phyloP scores from a whole-genome alignment of 2,329 filamentous ascomycete species.

The Ophiocordyceps unilateralis region DNA sequence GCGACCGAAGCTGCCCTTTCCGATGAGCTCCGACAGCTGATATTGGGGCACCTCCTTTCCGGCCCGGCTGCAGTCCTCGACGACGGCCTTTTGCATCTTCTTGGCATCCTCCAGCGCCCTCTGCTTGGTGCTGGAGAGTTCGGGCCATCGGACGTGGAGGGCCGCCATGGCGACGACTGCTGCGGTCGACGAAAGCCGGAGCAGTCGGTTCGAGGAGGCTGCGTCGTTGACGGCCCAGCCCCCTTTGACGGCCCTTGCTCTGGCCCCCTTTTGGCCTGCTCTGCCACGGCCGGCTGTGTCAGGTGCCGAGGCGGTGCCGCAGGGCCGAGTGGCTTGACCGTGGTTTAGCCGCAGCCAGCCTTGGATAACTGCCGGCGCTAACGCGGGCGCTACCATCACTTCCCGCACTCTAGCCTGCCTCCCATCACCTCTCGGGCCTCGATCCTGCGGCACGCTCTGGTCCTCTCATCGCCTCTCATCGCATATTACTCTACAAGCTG shows the following conservation, averaged over 20 bases:
- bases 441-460: no score
- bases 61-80: constrained; percentile 41
- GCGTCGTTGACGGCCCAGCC: no score
- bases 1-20: constrained; percentile 57
- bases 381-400: background rate
- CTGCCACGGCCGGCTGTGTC: background rate
- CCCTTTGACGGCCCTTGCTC: no score
- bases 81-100: constrained; percentile 48
- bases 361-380: background rate
- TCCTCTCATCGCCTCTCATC: no score
- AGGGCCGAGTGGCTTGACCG: background rate
- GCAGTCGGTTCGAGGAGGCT: no score
- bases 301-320: background rate
- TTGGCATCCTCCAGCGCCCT: constrained; percentile 52
- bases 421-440: no score
- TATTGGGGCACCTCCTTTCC: constrained; percentile 48
- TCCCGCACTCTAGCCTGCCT: no score
- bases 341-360: background rate
- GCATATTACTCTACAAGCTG: background rate
- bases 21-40: constrained; percentile 54
- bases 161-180: constrained; percentile 18
- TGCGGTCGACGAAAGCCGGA: background rate
- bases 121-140: constrained; percentile 30
- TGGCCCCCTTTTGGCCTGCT: background rate
- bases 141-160: constrained; percentile 23